Evolutionary conservation across 306 rosid species (phyloP).

Genomic region (Quercus wislizeni): DNA sequence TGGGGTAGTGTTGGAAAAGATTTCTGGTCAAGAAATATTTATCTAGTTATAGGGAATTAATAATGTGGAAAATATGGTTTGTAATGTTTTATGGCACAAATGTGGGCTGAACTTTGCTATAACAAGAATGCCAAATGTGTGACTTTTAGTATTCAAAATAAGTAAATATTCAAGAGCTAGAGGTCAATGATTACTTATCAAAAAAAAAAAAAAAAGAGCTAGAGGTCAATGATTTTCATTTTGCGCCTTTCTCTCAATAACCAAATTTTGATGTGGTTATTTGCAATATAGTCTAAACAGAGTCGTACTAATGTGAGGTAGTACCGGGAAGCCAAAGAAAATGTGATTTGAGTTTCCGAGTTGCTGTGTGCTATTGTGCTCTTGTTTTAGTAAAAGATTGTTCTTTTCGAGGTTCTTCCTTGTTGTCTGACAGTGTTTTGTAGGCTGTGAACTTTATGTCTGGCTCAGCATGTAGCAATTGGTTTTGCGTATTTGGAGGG

Average conservation of each 20-base stretch:
- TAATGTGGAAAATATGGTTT: neutral
- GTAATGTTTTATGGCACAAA: neutral
- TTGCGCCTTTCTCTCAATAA: too few species aligned
- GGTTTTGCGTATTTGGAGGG: neutral
- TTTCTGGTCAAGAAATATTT: neutral
- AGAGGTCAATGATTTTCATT: neutral
- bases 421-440: neutral
- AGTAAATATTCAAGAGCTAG: neutral
- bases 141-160: neutral
- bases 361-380: neutral
- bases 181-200: neutral
- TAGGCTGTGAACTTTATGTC: neutral
- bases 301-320: neutral
- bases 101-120: neutral
- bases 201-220: neutral
- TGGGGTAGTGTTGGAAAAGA: neutral
- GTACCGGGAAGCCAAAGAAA: neutral
- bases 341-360: neutral
- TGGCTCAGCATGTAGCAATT: neutral
- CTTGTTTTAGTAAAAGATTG: neutral
- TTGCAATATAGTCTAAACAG: neutral
- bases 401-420: neutral
- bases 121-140: neutral
- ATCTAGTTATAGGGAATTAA: neutral
- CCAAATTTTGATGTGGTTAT: neutral